Base-by-base conservation (phyloP, 805 yeast genomes). In the Kazachstania africana region DNA sequence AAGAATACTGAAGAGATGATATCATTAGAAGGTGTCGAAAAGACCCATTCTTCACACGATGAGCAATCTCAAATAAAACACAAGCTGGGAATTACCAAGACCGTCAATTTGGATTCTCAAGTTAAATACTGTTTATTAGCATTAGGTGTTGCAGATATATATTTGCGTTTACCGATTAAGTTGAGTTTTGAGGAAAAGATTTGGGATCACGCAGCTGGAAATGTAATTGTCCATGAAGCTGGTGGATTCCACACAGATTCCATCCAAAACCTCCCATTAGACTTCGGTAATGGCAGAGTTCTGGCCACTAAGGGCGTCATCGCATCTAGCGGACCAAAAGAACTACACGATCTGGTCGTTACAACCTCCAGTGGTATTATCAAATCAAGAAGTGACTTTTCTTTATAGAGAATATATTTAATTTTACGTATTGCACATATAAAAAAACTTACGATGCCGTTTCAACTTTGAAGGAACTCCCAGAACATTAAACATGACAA, bases 191-290 rank as follows among this genome's bases (percentile, higher is more conserved):
- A 82, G 45, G 99, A 91, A 54, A 91, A 91, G 58, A 85, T 91
- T 37, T 91, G 98, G 97, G 99, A 91, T 58, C 99, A 91, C 55
- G 97, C 97, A 13, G 93, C 96, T 2, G 99, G 98, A 3, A 78
- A 80, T 47, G 65, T 88, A 10, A 67, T 91, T 38, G 76, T 93
- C 28, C 66, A 70, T 22, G 98, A 93, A 56, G 80, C 93, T 45
- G 96, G 96, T 26, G 98, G 98, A 5, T 54, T 63, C 30, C 97
- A 91, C 9, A 74, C 88, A 12, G 98, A 91, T 50, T 36, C 59
- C 1, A 72, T 88, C 57, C 57, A 69, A 34, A 95, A 95, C 13
- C 63, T 63, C 9, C 64, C 66, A 16, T 67, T 91, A 35, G 76
- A 88, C 49, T 91, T 91, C 46, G 85, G 95, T 6, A 62, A 65